phyloP scores from a whole-genome alignment of 2,329 filamentous ascomycete species.

The Phoma sp. region DNA sequence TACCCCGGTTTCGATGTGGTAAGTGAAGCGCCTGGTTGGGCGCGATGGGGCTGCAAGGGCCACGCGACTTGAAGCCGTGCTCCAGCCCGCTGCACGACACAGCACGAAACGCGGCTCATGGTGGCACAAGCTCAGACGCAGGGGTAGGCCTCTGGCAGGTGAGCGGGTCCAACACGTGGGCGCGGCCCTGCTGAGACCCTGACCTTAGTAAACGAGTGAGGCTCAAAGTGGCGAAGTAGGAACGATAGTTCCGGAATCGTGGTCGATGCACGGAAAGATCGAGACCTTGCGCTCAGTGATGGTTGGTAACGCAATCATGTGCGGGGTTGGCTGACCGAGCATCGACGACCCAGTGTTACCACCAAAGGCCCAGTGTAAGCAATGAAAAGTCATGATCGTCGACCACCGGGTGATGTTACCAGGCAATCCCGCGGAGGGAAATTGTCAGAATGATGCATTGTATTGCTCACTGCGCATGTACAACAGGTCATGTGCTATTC shows the following conservation, averaged over 20 bases:
- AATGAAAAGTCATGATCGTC: background rate
- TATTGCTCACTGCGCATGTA: background rate
- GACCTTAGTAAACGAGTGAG: slow-evolving; percentile 7
- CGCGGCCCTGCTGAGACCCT: slow-evolving; percentile 11
- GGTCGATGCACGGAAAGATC: slow-evolving; percentile 18
- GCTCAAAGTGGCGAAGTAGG: slow-evolving; percentile 13
- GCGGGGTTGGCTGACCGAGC: slow-evolving; percentile 5
- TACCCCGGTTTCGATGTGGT: slow-evolving; percentile 20
- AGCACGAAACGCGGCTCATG: slow-evolving; percentile 10
- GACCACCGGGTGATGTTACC: background rate
- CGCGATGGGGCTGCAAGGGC: slow-evolving; percentile 4
- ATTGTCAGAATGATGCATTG: slow-evolving; percentile 2
- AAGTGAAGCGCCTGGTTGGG: slow-evolving; percentile 14
- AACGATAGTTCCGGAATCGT: slow-evolving; percentile 14
- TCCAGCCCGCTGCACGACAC: slow-evolving; percentile 20
- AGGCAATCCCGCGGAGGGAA: background rate
- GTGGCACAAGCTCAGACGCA: slow-evolving; percentile 14
- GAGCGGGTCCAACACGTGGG: slow-evolving; percentile 20
- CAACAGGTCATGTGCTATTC: slow-evolving; percentile 1
- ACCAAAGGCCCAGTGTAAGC: background rate
- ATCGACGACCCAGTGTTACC: background rate
- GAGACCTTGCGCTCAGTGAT: background rate
- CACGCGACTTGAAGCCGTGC: slow-evolving; percentile 15
- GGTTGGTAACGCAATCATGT: slow-evolving; percentile 6
- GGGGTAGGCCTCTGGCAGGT: slow-evolving; percentile 4